Percentiles rank a stretch among this genome's conserved stretches.
Conservation (phyloP, 768 basidiomycete species). For the Fistulinella prunicolor region DNA sequence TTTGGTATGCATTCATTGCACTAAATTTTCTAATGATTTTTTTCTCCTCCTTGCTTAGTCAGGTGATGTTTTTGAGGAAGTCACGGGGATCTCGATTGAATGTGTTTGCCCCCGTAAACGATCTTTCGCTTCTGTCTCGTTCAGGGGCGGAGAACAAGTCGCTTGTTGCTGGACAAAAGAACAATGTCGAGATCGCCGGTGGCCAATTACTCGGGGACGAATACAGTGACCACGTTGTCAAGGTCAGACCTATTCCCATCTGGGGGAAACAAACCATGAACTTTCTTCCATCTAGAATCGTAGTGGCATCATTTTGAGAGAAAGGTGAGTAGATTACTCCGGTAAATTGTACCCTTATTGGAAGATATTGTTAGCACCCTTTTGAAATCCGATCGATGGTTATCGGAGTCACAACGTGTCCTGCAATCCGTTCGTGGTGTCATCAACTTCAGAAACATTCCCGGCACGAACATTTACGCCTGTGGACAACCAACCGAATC, state of each 20-base stretch:
- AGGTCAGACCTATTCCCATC: conserved; percentile 42
- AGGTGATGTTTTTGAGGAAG: conserved; percentile 83
- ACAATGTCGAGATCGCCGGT: conserved; percentile 71
- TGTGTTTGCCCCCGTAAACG: conserved; percentile 89
- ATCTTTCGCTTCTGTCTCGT: conserved; percentile 79
- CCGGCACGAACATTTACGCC: conserved; percentile 79
- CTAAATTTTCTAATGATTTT: not conserved
- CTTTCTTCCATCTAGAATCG: conserved; percentile 59
- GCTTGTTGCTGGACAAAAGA: conserved; percentile 64
- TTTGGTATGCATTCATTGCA: not conserved
- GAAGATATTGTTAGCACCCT: conserved; percentile 52
- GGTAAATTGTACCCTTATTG: not conserved
- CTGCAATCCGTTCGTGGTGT: conserved; percentile 81
- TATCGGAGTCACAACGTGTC: conserved; percentile 64
- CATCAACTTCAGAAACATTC: conserved; percentile 88
- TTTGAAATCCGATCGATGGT: conserved; percentile 93
- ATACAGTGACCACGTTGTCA: conserved; percentile 91
- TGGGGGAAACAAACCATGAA: not conserved
- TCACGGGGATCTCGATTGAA: conserved; percentile 76
- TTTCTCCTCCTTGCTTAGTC: conserved; percentile 42
- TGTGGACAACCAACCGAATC: conserved; percentile 88
- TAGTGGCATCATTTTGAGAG: conserved; percentile 89
- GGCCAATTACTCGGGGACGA: conserved; percentile 92
- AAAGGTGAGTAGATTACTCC: conserved; percentile 52
- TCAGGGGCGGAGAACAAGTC: conserved; percentile 56